Percentiles rank a stretch among this genome's conserved stretches.
Conservation (phyloP, 2,329 filamentous ascomycete species). For the Hawksworthiomyces lignivorus region DNA sequence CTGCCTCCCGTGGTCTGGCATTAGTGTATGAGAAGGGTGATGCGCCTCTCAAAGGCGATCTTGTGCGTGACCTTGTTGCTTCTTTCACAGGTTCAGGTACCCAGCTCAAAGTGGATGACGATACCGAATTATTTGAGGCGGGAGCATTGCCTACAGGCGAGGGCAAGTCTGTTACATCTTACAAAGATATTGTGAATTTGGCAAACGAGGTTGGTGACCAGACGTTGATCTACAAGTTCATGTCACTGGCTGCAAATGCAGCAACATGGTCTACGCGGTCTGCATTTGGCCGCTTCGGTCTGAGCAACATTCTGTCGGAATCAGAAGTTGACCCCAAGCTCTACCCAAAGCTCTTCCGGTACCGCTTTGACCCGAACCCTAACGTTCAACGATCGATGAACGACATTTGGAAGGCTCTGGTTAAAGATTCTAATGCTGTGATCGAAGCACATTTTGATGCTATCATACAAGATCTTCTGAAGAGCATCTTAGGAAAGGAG, state of each 20-base stretch:
- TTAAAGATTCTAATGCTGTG: slow-evolving; percentile 73
- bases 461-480: slow-evolving; percentile 81
- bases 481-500: slow-evolving; percentile 79
- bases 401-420: slow-evolving; percentile 93
- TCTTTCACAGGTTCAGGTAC: slow-evolving; percentile 76
- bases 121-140: slow-evolving; percentile 89
- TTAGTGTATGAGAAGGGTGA: slow-evolving; percentile 92
- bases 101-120: slow-evolving; percentile 73
- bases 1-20: slow-evolving; percentile 82
- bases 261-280: slow-evolving; percentile 97
- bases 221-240: slow-evolving; percentile 95
- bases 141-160: slow-evolving; percentile 86
- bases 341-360: slow-evolving; percentile 90
- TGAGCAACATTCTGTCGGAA: slow-evolving; percentile 86
- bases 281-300: slow-evolving; percentile 86
- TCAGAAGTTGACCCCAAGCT: slow-evolving; percentile 85
- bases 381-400: slow-evolving; percentile 96
- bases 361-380: slow-evolving; percentile 88
- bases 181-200: slow-evolving; percentile 92
- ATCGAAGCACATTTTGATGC: slow-evolving; percentile 77
- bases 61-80: slow-evolving; percentile 80
- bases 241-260: slow-evolving; percentile 93
- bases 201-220: slow-evolving; percentile 97
- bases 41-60: slow-evolving; percentile 65
- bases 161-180: slow-evolving; percentile 83